Evolutionary conservation across 345 rosid genomes (phyloP).

Genomic region (Lepidium didymum): DNA sequence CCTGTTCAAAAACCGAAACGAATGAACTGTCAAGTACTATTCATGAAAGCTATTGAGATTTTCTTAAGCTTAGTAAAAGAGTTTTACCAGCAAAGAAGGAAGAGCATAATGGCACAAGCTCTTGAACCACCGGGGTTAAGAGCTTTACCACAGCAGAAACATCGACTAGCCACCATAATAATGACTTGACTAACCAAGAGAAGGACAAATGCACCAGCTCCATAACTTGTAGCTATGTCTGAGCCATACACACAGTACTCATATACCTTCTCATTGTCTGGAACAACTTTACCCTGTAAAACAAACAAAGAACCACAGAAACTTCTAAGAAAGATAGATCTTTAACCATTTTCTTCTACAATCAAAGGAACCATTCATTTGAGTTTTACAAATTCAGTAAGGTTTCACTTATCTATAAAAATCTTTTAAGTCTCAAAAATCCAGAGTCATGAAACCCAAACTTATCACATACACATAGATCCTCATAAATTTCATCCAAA

Average conservation of each 20-base stretch:
- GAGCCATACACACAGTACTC: conserved; percentile 72
- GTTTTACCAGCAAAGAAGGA: conserved; percentile 72
- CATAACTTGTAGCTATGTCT: conserved; percentile 82
- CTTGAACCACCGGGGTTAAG: conserved; percentile 81
- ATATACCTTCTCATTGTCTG: conserved; percentile 45
- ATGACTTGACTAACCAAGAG: conserved; percentile 63
- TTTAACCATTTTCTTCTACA: not conserved
- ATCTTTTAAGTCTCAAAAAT: not conserved
- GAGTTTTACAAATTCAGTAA: not conserved
- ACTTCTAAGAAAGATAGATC: not conserved
- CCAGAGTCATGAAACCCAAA: not conserved
- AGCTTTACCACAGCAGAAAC: conserved; percentile 92
- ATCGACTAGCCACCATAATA: conserved; percentile 70
- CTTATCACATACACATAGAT: not conserved
- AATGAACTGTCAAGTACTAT: not conserved
- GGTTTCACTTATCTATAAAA: not conserved
- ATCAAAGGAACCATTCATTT: not conserved
- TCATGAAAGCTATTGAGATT: not conserved
- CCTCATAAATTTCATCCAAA: not conserved
- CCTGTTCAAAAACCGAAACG: conserved; percentile 33
- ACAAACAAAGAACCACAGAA: not conserved
- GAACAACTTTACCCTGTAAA: conserved; percentile 45
- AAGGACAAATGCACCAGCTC: conserved; percentile 82
- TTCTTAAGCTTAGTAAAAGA: not conserved
- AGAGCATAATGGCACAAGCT: conserved; percentile 79